A percentile compares a stretch with the other conserved stretches of the same genome.
Conservation (phyloP, 352 stramenopile genomes). For the Pythium angustatum region DNA sequence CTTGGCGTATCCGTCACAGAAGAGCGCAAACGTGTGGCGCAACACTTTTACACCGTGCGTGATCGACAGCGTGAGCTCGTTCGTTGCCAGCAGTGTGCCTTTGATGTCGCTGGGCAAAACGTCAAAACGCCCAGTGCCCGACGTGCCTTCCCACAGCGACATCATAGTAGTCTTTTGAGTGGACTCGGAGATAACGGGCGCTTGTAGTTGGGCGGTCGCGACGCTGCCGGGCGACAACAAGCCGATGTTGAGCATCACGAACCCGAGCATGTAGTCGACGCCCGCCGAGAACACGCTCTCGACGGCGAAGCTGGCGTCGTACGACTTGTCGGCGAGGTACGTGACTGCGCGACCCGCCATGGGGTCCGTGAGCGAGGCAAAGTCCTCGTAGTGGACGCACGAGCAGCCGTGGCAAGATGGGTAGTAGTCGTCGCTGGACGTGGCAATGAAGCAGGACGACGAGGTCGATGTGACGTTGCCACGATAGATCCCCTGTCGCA, state of each 20-base stretch:
- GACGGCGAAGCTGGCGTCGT: constrained; percentile 15
- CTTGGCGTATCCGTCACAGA: constrained; percentile 15
- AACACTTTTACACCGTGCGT: constrained; percentile 7
- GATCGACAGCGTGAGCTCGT: constrained; percentile 11
- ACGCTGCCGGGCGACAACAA: not conserved
- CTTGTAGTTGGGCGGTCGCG: not conserved
- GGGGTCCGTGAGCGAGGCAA: constrained; percentile 10
- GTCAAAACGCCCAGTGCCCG: constrained; percentile 12
- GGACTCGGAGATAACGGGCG: not conserved
- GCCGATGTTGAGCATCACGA: constrained; percentile 2
- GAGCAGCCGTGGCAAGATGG: not conserved
- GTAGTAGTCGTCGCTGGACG: constrained; percentile 1
- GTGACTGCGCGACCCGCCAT: constrained; percentile 16
- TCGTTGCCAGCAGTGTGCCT: constrained; percentile 4
- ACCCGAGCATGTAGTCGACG: constrained; percentile 1
- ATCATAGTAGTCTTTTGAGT: not conserved
- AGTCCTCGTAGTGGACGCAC: constrained; percentile 18
- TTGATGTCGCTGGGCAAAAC: constrained; percentile 12
- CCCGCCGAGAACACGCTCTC: constrained; percentile 10
- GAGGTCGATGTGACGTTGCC: constrained; percentile 14
- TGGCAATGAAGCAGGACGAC: constrained; percentile 1
- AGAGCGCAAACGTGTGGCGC: constrained; percentile 5
- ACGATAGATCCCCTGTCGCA: constrained; percentile 11
- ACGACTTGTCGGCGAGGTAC: constrained; percentile 14
- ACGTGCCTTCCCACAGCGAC: constrained; percentile 14